Base-by-base conservation (phyloP, 441 rosid genomes). In the Populus hybrid region DNA sequence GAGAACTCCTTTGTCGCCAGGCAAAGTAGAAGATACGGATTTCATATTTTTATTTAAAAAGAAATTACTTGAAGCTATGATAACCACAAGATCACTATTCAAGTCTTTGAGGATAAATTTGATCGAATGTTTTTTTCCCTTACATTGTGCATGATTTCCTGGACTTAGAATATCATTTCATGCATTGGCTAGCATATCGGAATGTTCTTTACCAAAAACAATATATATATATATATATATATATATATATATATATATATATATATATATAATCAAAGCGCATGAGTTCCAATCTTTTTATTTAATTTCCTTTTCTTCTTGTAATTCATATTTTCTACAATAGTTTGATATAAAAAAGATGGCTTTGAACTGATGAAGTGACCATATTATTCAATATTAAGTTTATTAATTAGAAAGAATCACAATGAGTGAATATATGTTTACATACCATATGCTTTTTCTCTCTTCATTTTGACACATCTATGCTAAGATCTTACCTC, bases 401-500 rank as follows among this genome's bases (percentile, higher is more conserved):
- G 4, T 7, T 57, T 7, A 57, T 57, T 57, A 34, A 61, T 18
- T 16, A 61, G 18, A 1, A 2, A 30, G 32, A 30, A 14, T 67
- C 70, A 63, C 24, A 63, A n/a, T 3, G 67, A 9, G 42, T 38
- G 11, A 8, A 10, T 65, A 28, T 21, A n/a, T 36, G 12, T 70
- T 38, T 64, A 67, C 40, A 16, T 63, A 63, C 23, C 40, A 34
- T 76, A 38, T 72, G 63, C 21, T 24, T 42, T 46, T 70, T 70
- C 18, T 21, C 64, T 70, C 64, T 77, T 67, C 66, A 67, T 46
- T 69, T 76, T 21, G 16, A 32, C 30, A 21, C 9, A 18, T 46
- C 20, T 65, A 54, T 78, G 2, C 54, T 16, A 24, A 78, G 76
- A 66, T 78, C 73, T 36, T 63, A 73, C 34, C 50, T 24, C 59